Percentiles rank a stretch among this genome's conserved stretches.
phyloP scores from a whole-genome alignment of 768 basidiomycete genomes.

The Auricularia cornea region DNA sequence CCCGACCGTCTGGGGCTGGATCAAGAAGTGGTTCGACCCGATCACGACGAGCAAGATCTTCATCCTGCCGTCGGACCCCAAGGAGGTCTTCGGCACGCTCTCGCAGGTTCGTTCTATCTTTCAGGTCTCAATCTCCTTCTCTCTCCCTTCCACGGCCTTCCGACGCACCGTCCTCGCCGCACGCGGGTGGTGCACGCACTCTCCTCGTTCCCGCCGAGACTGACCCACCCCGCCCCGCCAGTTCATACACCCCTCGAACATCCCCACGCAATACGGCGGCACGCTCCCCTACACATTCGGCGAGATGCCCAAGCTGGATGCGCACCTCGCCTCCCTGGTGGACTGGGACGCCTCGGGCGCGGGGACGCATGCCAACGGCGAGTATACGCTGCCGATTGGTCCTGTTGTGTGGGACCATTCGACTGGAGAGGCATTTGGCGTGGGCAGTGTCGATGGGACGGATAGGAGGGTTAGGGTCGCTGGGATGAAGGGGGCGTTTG shows the following conservation, averaged over 20 bases:
- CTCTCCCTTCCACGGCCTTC: too few species aligned
- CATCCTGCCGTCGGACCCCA: slow-evolving; percentile 32
- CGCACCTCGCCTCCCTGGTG: slow-evolving; percentile 16
- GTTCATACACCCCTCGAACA: slow-evolving; percentile 38
- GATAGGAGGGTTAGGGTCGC: neutral
- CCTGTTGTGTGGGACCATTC: neutral
- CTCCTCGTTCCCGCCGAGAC: too few species aligned
- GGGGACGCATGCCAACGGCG: neutral
- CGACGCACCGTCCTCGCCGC: too few species aligned
- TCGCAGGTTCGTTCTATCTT: neutral
- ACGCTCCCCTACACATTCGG: slow-evolving; percentile 61
- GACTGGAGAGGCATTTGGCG: neutral
- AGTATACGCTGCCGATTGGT: neutral
- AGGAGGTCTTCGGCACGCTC: neutral
- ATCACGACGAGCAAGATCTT: slow-evolving; percentile 71
- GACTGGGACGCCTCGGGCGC: neutral
- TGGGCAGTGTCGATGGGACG: neutral
- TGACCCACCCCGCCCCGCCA: too few species aligned
- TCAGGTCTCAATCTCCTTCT: too few species aligned
- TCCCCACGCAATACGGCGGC: slow-evolving; percentile 71
- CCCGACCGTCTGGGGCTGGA: slow-evolving; percentile 75
- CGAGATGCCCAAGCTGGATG: slow-evolving; percentile 59
- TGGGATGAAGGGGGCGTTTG: neutral
- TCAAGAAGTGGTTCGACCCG: slow-evolving; percentile 82
- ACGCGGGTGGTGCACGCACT: too few species aligned